Evolutionary conservation across 768 basidiomycete species (phyloP), one percentile per base, ranked within the genome.

Genomic region (Naematelia encephala): DNA sequence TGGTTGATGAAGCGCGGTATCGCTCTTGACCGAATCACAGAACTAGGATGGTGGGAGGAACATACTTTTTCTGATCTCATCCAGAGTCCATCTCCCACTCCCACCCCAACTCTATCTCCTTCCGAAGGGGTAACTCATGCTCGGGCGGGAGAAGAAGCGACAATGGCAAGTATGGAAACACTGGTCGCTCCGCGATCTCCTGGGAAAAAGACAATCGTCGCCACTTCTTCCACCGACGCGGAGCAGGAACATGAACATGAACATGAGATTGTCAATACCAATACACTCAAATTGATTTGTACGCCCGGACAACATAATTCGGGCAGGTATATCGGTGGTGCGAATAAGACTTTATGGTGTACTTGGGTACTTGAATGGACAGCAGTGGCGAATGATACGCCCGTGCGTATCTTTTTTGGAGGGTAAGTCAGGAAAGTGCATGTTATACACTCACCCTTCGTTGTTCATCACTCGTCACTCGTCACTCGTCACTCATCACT

Each of bases 11-110:
- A 51, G 1, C 52, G 29, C 30, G 64, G 57, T 4, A 62, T 69
- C 34, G 53, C 49, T 4, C 45, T 26, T 12, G n/a, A 30, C 14
- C 53, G 63, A n/a, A 56, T 73, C 5, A 42, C 49, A 27, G 69
- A 70, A 34, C 48, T 73, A 42, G 63, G 59, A 30, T 73, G 72
- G 72, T 63, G 63, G 57, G 62, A 69, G 26, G 59, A 66, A 26
- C 42, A 23, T 4, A 45, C 23, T 2, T 39, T 60, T 39, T 51
- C 8, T 19, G 51, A 25, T 30, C 60, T n/a, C 21, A 30, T 14
- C 22, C 56, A 14, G 34, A 28, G 5, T 19, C n/a, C n/a, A n/a
- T n/a, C n/a, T n/a, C n/a, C n/a, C n/a, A n/a, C n/a, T n/a, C n/a
- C n/a, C n/a, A n/a, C n/a, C n/a, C n/a, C n/a, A n/a, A n/a, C n/a